Percentiles rank a stretch among this genome's conserved stretches.
Conservation (phyloP, 768 basidiomycete species). For the Phlebiopsis gigantea region DNA sequence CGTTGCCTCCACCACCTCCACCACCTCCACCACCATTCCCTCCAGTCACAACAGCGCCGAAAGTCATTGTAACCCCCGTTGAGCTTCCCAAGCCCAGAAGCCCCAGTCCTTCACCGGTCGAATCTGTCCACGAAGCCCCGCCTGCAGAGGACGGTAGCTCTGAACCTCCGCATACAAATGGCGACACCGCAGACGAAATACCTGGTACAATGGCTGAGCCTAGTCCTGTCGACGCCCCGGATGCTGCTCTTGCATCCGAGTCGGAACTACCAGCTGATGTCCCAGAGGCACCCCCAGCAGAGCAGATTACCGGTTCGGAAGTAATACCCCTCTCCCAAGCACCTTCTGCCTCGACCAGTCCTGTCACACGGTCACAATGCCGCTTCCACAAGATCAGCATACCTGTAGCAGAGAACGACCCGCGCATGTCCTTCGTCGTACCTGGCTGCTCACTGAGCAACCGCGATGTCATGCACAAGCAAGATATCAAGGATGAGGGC, state of each 20-base stretch:
- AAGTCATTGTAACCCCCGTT: not conserved
- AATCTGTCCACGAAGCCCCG: not conserved
- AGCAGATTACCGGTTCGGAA: too few species aligned
- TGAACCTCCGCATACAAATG: not conserved
- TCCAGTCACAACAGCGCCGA: not conserved
- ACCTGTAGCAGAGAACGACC: constrained; percentile 47
- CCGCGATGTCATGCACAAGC: constrained; percentile 45
- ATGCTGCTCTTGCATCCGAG: too few species aligned
- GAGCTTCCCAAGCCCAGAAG: not conserved
- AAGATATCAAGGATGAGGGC: constrained; percentile 58
- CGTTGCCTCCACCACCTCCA: too few species aligned
- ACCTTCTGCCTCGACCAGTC: constrained; percentile 30
- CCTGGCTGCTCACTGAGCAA: constrained; percentile 65
- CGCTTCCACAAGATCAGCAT: constrained; percentile 66
- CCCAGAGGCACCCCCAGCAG: too few species aligned
- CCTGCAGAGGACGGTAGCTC: not conserved
- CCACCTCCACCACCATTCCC: not conserved
- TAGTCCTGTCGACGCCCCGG: not conserved
- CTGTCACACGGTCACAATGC: constrained; percentile 64
- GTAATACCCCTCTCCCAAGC: not conserved
- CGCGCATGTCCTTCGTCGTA: constrained; percentile 57
- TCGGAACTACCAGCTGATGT: too few species aligned
- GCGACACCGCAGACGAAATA: not conserved
- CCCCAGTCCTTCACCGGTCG: not conserved
- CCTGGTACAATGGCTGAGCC: not conserved